Base-by-base conservation (phyloP, 768 basidiomycete species). In the Collybia sordida region DNA sequence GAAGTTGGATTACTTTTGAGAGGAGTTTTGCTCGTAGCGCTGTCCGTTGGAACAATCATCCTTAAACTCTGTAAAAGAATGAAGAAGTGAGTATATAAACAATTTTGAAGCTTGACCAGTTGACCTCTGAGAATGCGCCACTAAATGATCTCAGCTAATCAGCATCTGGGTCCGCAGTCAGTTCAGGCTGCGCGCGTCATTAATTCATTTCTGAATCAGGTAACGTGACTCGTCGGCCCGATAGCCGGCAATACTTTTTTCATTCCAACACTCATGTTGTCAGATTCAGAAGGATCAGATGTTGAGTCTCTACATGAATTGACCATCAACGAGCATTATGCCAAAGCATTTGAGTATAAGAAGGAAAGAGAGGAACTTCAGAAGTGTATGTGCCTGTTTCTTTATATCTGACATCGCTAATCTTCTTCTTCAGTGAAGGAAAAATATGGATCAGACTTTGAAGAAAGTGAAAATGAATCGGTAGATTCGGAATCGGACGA, bases 331-430 rank as follows among this genome's bases (percentile, higher is more conserved):
- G 79, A 86, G 51, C 81, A 83, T 45, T 90, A 77, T 55, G 91
- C 90, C 7, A 91, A 90, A 54, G 91, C 91, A 0, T 94, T 88
- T 57, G 81, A 88, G 53, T 79, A 85, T 64, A 82, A 81, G 59
- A 94, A 93, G 64, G 90, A 93, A 59, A 77, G 89, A 21, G 92
- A 94, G 63, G 92, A 93, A 65, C 80, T 93, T 14, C 75, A 79
- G 39, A 88, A 86, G 65, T 69, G 91, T 92, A 55, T 52, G 86
- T 77, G 9, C 3, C 6, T 15, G 12, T 31, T 14, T 50, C 14
- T 17, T 48, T 12, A 14, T 18, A 34, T 37, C 41, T 24, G 35
- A 17, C n/a, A 51, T 9, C 31, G 11, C n/a, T 31, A 36, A 22
- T 39, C 25, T 21, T 41, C 19, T 46, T 47, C 17, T 59, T n/a